A percentile compares a stretch with the other conserved stretches of the same genome.
Evolutionary conservation across 108 stramenopile genomes (phyloP).

Genomic region (Asterionellopsis glacialis): DNA sequence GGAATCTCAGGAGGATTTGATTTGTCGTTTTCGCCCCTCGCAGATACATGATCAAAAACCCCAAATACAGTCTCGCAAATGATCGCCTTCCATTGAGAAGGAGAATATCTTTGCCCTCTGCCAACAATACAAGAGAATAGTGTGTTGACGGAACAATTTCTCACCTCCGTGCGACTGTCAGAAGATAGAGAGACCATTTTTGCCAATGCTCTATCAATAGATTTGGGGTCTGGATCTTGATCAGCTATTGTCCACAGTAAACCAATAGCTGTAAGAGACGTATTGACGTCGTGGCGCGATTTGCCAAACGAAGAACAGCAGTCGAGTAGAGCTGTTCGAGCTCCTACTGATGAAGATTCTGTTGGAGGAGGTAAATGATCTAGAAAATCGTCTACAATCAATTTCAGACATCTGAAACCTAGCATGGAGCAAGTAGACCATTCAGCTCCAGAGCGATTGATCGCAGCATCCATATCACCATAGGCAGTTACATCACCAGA

Average conservation of each 20-base stretch:
- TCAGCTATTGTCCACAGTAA: conserved; percentile 85
- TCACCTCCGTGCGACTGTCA: conserved; percentile 59
- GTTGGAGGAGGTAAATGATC: conserved; percentile 32
- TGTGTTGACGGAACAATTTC: conserved; percentile 92
- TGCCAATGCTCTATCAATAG: conserved; percentile 67
- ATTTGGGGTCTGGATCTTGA: conserved; percentile 56
- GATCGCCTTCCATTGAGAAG: conserved; percentile 74
- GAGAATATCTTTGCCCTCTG: conserved; percentile 61
- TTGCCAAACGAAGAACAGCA: conserved; percentile 85
- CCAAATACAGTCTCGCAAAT: conserved; percentile 68
- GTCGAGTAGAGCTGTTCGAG: conserved; percentile 58
- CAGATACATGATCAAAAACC: conserved; percentile 36
- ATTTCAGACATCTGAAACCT: conserved; percentile 82
- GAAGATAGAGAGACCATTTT: conserved; percentile 63
- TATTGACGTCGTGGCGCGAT: conserved; percentile 86
- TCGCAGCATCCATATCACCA: not conserved
- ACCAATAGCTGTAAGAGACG: conserved; percentile 87
- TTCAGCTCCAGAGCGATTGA: conserved; percentile 44
- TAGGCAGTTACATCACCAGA: conserved; percentile 25
- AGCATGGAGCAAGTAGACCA: conserved; percentile 69
- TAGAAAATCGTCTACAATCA: conserved; percentile 89
- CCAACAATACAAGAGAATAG: conserved; percentile 90
- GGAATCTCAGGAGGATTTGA: not conserved
- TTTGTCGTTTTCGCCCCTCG: not conserved
- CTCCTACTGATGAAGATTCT: conserved; percentile 21